These are phyloP conservation scores for Aspergillus proliferans DNA, from an alignment of 2,329 filamentous ascomycete species.

Conservation along the genomic window DNA sequence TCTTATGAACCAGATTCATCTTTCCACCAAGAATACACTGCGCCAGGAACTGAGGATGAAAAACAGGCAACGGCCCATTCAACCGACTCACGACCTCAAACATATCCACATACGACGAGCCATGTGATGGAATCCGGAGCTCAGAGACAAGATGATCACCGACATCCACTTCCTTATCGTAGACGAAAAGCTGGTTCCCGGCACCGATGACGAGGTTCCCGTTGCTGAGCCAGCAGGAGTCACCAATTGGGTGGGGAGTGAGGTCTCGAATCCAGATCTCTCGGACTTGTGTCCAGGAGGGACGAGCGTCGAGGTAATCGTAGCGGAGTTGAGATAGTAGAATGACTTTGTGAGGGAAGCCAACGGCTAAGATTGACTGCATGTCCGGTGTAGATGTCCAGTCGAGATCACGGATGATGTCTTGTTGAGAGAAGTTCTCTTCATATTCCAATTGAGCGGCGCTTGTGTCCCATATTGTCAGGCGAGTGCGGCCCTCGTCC, in stretches of 20 bases:
- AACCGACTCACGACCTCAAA: slow-evolving; percentile 77
- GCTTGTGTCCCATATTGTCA: slow-evolving; percentile 88
- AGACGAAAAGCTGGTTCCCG: slow-evolving; percentile 84
- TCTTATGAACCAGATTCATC: slow-evolving; percentile 60
- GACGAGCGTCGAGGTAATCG: slow-evolving; percentile 79
- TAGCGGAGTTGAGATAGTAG: slow-evolving; percentile 83
- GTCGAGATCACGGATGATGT: slow-evolving; percentile 77
- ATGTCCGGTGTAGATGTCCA: slow-evolving; percentile 90
- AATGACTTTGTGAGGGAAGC: slow-evolving; percentile 78
- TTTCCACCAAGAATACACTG: slow-evolving; percentile 83
- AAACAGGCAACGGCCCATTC: slow-evolving; percentile 81
- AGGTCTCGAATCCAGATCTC: slow-evolving; percentile 75
- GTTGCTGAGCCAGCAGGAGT: slow-evolving; percentile 83
- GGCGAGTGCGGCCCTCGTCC: slow-evolving; percentile 61
- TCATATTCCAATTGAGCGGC: slow-evolving; percentile 76
- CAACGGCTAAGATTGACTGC: slow-evolving; percentile 85
- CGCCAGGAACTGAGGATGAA: slow-evolving; percentile 84
- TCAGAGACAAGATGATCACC: slow-evolving; percentile 55
- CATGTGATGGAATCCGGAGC: slow-evolving; percentile 44
- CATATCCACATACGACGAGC: slow-evolving; percentile 56
- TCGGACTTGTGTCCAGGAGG: slow-evolving; percentile 81
- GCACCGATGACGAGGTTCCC: slow-evolving; percentile 82
- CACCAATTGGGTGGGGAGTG: slow-evolving; percentile 84
- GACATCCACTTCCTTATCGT: slow-evolving; percentile 67
- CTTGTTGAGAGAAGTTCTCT: slow-evolving; percentile 64